Evolutionary conservation across 129 eudicot genomes (phyloP).

Genomic region (Lactuca saligna): DNA sequence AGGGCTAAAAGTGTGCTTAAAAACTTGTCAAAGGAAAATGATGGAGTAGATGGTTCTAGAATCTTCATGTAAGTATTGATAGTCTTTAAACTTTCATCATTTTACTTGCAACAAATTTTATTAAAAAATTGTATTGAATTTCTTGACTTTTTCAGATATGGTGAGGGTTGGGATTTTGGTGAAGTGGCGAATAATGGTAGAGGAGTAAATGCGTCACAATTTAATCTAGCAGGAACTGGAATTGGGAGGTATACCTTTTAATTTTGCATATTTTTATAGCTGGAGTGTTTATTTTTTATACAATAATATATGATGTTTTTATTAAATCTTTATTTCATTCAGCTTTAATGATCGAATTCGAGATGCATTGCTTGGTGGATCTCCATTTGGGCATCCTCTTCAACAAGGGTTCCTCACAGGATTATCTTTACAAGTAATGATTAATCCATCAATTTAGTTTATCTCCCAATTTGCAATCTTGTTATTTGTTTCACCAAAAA

Average conservation of each 20-base stretch:
- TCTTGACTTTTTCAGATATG: slow-evolving; percentile 54
- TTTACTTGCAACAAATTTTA: background rate
- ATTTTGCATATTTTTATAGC: background rate
- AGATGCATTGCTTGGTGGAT: slow-evolving; percentile 91
- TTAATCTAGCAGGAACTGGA: slow-evolving; percentile 80
- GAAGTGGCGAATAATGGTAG: slow-evolving; percentile 93
- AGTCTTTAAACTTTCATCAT: background rate
- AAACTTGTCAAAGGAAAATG: slow-evolving; percentile 46
- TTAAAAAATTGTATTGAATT: slow-evolving; percentile 1
- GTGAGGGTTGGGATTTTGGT: slow-evolving; percentile 99
- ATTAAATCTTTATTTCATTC: slow-evolving; percentile 24
- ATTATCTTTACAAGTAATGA: slow-evolving; percentile 72
- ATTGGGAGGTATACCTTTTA: slow-evolving; percentile 70
- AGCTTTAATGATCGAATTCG: slow-evolving; percentile 95
- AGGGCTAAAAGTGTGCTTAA: slow-evolving; percentile 68
- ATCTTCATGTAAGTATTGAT: slow-evolving; percentile 67
- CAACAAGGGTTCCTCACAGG: slow-evolving; percentile 96
- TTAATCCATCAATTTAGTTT: slow-evolving; percentile 21
- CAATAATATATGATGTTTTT: background rate
- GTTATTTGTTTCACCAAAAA: background rate
- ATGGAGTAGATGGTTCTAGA: slow-evolving; percentile 78
- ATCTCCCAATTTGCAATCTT: slow-evolving; percentile 3
- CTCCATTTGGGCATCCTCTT: slow-evolving; percentile 92
- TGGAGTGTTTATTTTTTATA: background rate
- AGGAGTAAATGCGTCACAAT: slow-evolving; percentile 87